phyloP scores from a whole-genome alignment of 768 basidiomycete genomes.

The Suillus sp. region DNA sequence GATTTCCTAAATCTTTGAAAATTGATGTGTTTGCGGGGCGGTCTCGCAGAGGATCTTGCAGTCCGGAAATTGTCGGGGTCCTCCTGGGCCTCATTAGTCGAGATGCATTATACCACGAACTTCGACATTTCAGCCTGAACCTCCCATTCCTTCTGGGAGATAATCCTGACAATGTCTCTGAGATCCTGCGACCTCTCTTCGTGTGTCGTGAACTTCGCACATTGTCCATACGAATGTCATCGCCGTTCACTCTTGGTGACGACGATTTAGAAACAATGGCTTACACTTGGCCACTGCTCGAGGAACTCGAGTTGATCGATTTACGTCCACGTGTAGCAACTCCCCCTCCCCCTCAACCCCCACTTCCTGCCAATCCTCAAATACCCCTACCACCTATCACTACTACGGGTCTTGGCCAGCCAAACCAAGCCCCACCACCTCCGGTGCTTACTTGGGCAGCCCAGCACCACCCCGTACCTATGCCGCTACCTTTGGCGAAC shows the following conservation, averaged over 20 bases:
- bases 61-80: neutral
- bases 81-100: slow-evolving; percentile 1
- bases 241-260: slow-evolving; percentile 4
- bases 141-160: slow-evolving; percentile 4
- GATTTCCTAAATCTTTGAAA: neutral
- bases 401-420: neutral
- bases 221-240: slow-evolving; percentile 6
- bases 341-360: neutral
- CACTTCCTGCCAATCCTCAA: neutral
- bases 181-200: slow-evolving; percentile 1
- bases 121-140: slow-evolving; percentile 3
- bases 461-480: neutral
- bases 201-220: neutral
- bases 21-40: neutral
- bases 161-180: neutral
- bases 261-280: neutral
- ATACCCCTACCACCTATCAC: neutral
- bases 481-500: neutral
- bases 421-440: neutral
- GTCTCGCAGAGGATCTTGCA: slow-evolving; percentile 2
- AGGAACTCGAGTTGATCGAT: slow-evolving; percentile 7
- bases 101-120: neutral
- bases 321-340: neutral
- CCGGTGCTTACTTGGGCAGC: neutral
- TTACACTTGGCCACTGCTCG: neutral